Evolutionary conservation across 2,329 filamentous ascomycete genomes (phyloP), one percentile per base, ranked within the genome.

Genomic region (Scedosporium minutisporum): DNA sequence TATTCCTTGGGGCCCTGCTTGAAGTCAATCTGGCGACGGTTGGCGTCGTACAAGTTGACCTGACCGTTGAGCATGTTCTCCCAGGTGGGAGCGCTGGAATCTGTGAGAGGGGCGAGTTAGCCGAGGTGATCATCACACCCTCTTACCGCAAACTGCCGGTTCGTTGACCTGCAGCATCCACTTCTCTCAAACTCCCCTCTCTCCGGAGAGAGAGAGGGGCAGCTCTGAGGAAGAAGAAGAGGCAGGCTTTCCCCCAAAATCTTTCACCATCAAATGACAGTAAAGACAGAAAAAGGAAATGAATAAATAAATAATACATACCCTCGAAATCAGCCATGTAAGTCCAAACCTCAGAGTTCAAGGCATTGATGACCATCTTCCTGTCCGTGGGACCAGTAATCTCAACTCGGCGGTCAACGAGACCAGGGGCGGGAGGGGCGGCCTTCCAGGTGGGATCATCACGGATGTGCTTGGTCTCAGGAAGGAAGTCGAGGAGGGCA

Each of bases 301-400:
- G 33, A 25, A 51, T 53, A 29, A 46, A n/a, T 3, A 38, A 38
- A 21, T 23, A 38, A 41, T 12, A 74, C 83, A 70, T 76, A 95
- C 93, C 93, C 79, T 99, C 95, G 68, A 99, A 96, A 77, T 99
- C 95, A 58, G 95, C 95, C 95, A 99, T 99, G 72, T 97, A 99
- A 63, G 93, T 97, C 89, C 90, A 97, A 25, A 97, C 95, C 71
- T 97, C 85, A 57, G 93, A 88, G 77, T 97, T 99, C 74, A 97
- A 74, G 9, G 95, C 95, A 75, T 99, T 99, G 66, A 97, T 91
- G 58, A 97, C 92, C 95, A 99, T 99, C 84, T 97, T 99, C 68
- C 95, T 85, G 77, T 97, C 95, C 6, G 93, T 97, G 1, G 95
- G 95, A 7, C 95, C 95, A 4, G 95, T 99, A 72, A 97, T 99